phyloP scores from a whole-genome alignment of 768 basidiomycete species.

The Trametes cingulata region DNA sequence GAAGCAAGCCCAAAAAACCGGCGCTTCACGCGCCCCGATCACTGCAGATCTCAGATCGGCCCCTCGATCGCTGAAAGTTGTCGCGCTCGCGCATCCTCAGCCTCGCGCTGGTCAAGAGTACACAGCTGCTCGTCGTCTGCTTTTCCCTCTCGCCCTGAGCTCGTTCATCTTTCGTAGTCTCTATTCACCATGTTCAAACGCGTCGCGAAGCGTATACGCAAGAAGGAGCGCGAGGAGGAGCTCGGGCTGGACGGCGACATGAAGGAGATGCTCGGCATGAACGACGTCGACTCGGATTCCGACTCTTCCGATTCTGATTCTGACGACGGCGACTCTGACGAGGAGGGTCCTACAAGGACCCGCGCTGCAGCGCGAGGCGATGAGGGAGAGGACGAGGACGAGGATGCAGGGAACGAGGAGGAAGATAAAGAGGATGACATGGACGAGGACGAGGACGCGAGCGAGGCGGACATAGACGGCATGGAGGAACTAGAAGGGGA shows the following conservation, averaged over 20 bases:
- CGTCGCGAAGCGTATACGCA: slow-evolving; percentile 63
- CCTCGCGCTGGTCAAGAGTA: background rate
- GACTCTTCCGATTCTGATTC: slow-evolving; percentile 56
- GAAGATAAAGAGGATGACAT: slow-evolving; percentile 29
- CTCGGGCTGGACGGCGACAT: slow-evolving; percentile 64
- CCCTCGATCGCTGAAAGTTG: background rate
- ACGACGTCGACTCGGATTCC: slow-evolving; percentile 79
- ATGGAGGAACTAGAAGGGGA: slow-evolving; percentile 28
- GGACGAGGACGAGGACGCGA: slow-evolving; percentile 26
- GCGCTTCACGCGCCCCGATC: slow-evolving; percentile 8
- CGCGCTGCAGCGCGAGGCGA: slow-evolving; percentile 2
- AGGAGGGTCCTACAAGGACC: slow-evolving; percentile 16
- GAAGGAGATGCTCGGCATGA: slow-evolving; percentile 63
- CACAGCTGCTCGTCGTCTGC: background rate
- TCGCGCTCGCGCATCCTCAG: background rate
- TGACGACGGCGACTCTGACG: slow-evolving; percentile 29
- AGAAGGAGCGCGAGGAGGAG: slow-evolving; percentile 62
- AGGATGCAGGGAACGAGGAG: slow-evolving; percentile 22
- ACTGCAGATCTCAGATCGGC: slow-evolving; percentile 5
- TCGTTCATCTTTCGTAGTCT: background rate
- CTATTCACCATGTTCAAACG: slow-evolving; percentile 71
- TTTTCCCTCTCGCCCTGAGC: background rate
- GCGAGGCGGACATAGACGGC: slow-evolving; percentile 23
- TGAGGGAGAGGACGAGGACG: slow-evolving; percentile 27
- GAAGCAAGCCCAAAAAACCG: background rate